A percentile compares a stretch with the other conserved stretches of the same genome.
Conservation (phyloP, 257 asterid species). For the Capsicum rhomboideum region DNA sequence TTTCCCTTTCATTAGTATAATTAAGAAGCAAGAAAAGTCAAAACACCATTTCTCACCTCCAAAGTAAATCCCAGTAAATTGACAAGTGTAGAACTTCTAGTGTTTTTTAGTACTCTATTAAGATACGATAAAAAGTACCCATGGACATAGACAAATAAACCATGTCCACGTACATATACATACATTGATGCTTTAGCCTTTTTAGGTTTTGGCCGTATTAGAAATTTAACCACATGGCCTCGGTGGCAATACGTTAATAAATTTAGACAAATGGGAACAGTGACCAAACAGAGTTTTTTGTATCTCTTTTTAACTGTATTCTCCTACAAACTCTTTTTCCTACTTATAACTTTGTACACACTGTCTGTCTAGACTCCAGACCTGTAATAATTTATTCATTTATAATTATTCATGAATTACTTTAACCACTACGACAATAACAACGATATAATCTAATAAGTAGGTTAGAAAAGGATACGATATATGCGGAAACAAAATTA, state of each 20-base stretch:
- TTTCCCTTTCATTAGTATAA: too few species aligned
- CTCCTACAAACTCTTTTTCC: neutral
- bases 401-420: too few species aligned
- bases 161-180: neutral
- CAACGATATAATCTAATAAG: too few species aligned
- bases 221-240: neutral
- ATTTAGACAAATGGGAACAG: neutral
- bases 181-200: neutral
- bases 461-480: too few species aligned
- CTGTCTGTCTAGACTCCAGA: neutral
- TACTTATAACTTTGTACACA: neutral
- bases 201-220: neutral
- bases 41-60: too few species aligned
- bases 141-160: neutral
- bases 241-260: neutral
- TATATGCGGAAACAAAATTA: too few species aligned
- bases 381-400: neutral
- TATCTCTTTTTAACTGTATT: slow-evolving; percentile 21
- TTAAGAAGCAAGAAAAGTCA: too few species aligned
- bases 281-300: slow-evolving; percentile 10
- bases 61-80: too few species aligned
- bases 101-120: neutral
- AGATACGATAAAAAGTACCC: neutral
- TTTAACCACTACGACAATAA: too few species aligned
- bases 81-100: neutral